A percentile compares a stretch with the other conserved stretches of the same genome.
These are phyloP conservation scores for Fabrea salina DNA, from an alignment of 169 alveolate genomes.

Conservation along the genomic window DNA sequence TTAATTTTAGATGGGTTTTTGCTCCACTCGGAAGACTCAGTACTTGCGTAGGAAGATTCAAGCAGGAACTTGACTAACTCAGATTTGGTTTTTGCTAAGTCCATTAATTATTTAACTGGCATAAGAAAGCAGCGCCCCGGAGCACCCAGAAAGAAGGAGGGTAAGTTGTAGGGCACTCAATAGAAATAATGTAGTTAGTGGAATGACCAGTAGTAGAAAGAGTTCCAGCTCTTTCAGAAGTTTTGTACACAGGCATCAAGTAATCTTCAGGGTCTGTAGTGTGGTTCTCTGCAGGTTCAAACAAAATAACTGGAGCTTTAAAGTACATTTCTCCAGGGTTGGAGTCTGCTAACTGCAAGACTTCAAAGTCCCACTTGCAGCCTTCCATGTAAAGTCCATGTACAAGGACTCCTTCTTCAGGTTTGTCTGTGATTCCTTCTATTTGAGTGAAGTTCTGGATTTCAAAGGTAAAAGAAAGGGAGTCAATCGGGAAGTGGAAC, in stretches of 20 bases:
- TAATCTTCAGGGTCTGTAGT: slow-evolving; percentile 54
- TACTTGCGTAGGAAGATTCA: no score
- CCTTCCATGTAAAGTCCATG: slow-evolving; percentile 87
- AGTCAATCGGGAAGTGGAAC: slow-evolving; percentile 81
- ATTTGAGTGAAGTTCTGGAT: slow-evolving; percentile 56
- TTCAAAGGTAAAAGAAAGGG: slow-evolving; percentile 71
- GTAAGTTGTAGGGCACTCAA: slow-evolving; percentile 65
- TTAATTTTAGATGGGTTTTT: slow-evolving; percentile 9
- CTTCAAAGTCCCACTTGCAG: slow-evolving; percentile 77
- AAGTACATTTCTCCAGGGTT: slow-evolving; percentile 69
- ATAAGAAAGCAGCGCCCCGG: slow-evolving; percentile 84
- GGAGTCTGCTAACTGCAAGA: slow-evolving; percentile 62
- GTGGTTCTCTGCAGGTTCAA: slow-evolving; percentile 62
- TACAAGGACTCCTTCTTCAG: slow-evolving; percentile 82
- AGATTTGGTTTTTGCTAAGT: no score
- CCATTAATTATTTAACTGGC: slow-evolving; percentile 58
- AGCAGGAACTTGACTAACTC: no score
- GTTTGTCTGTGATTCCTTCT: slow-evolving; percentile 49
- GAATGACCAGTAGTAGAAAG: slow-evolving; percentile 84
- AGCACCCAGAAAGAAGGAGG: slow-evolving; percentile 80
- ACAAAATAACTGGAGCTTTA: slow-evolving; percentile 79
- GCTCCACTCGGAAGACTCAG: slow-evolving; percentile 27
- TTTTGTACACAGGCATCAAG: slow-evolving; percentile 85
- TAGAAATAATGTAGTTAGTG: slow-evolving; percentile 77
- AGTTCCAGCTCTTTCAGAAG: slow-evolving; percentile 79